Evolutionary conservation across 2,329 filamentous ascomycete species (phyloP), one percentile per base, ranked within the genome.

Genomic region (Xylaria hypoxylon): DNA sequence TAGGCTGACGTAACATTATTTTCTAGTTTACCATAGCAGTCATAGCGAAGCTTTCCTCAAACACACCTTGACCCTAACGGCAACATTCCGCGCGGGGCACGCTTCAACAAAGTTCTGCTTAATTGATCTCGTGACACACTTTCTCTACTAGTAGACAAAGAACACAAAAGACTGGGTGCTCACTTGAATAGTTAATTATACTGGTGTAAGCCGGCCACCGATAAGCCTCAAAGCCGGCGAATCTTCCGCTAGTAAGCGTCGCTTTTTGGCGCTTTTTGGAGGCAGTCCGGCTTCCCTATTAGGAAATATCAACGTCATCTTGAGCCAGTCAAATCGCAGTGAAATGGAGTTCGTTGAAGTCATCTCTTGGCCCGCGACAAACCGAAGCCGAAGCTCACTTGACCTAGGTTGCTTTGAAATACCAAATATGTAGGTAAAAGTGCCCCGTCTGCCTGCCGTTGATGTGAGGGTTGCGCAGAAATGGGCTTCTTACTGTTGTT

Each of bases 231-330:
- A 26, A n/a, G n/a, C n/a, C n/a, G n/a, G n/a, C n/a, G n/a, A n/a
- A n/a, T n/a, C n/a, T 59, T 66, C 63, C 63, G 67, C 42, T 28
- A 58, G 55, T 67, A 66, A 57, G 63, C 67, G 63, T n/a, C 35
- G 13, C 19, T 38, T 28, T 44, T n/a, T n/a, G n/a, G n/a, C n/a
- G n/a, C n/a, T n/a, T n/a, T 11, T 59, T 57, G 42, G 17, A 15
- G 33, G 35, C 38, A 42, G 26, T 5, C 26, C 33, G 19, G 24
- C 22, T 55, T 47, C 59, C 50, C 22, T 6, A 51, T 52, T 19
- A 6, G 63, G 50, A 52, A 59, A 10, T 11, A 24, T 19, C 33
- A 57, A 50, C 57, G 44, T 60, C 57, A 58, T 64, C 35, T 15
- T 22, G 28, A 35, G 31, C 53, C 28, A 38, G 33, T 50, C 22